Evolutionary conservation across 2,329 filamentous ascomycete genomes (phyloP), one percentile per base, ranked within the genome.

Genomic region (Neofusicoccum umdonicola): DNA sequence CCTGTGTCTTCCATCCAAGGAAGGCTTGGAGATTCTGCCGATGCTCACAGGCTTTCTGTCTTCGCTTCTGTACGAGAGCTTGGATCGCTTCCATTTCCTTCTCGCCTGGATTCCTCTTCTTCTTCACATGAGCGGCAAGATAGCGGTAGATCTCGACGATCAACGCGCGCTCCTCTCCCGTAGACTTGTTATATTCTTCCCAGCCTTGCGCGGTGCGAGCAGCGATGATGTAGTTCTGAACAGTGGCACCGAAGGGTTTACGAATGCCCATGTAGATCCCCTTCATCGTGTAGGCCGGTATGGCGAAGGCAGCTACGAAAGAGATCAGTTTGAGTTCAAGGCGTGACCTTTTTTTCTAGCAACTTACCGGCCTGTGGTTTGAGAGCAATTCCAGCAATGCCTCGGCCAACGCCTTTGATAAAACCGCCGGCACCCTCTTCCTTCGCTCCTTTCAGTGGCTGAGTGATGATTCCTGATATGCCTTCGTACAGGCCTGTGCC

Each of bases 261-360:
- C 88, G 84, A 62, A 95, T 83, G 73, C 94, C 90, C 45, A 90
- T 90, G 70, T 94, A 88, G 0, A 95, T 82, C 2, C 93, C 93
- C 73, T 93, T 91, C 82, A 93, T 90, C 3, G 91, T 85, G 72
- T 95, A 96, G 4, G 89, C 93, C 0, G 92, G 91, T 3, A 96
- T 77, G 1, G 86, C 86, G 63, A 79, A 78, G 13, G 54, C 63
- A 37, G 63, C 62, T 63, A 11, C 4, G 4, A 8, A 11, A 56
- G 9, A 6, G 15, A 15, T 47, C 13, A 37, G 17, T 19, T 13
- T 17, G 5, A n/a, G 22, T 34, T 17, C 6, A 31, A 5, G 27
- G 27, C 6, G 6, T 5, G 27, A 31, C 27, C 27, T 5, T 31
- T 1, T 31, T 31, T 1, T 31, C 27, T 31, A 3, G 2, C 1